Base-by-base conservation (phyloP, 2,329 filamentous ascomycete genomes). In the Tothia fuscella region DNA sequence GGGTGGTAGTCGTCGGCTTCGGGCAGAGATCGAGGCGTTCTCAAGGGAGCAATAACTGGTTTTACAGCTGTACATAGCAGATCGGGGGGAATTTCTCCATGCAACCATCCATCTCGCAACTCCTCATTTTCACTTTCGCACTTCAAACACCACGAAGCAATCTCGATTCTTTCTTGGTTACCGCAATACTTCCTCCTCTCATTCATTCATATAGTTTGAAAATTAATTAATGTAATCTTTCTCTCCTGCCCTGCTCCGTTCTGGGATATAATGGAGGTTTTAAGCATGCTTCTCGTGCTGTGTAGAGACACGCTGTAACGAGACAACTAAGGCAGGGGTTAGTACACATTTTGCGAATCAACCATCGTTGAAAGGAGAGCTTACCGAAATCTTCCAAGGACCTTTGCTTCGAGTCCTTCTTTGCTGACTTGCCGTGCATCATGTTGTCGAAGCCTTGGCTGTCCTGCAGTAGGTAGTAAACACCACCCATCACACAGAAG, bases 211-310 rank as follows among this genome's bases (percentile, higher is more conserved):
- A n/a, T n/a, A n/a, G n/a, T n/a, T n/a, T n/a, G n/a, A n/a, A n/a
- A n/a, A n/a, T 10, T 29, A 29, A 14, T 14, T 29, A 10, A 10
- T 9, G 7, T 34, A 38, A 38, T 26, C 35, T 38, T 38, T 21
- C 17, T 7, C 21, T 22, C 24, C 13, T n/a, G 5, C 19, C 31
- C n/a, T 19, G 16, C 19, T 40, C 32, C 24, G 9, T 25, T 25
- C 25, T 44, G 22, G 32, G 14, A 31, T 21, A 25, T 41, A 44
- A 31, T 30, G 30, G 19, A 20, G 14, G 31, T 12, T 40, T 65
- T 81, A 88, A 64, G 78, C 70, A 52, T 78, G 82, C 74, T 88
- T 89, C 72, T 93, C 85, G 71, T 93, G 86, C 67, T 91, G 83
- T 47, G 82, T 91, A 42, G 85, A 89, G 51, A 91, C 83, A 65